Evolutionary conservation across 306 rosid genomes (phyloP).

Genomic region (Elaeagnus macrophylla): DNA sequence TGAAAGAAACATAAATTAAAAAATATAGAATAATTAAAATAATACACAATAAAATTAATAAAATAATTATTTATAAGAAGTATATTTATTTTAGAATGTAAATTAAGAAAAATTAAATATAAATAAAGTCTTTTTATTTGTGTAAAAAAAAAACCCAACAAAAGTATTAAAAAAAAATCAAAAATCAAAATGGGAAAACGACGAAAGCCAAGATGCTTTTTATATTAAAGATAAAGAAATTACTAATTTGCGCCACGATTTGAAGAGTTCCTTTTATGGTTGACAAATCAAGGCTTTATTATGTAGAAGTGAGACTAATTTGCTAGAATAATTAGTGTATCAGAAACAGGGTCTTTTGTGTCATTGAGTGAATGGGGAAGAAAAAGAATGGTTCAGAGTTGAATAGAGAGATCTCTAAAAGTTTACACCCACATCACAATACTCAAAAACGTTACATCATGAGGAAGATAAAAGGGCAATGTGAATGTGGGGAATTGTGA

Average conservation of each 20-base stretch:
- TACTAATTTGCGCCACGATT: constrained; percentile 18
- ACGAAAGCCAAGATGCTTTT: no score
- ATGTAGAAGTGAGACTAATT: constrained; percentile 13
- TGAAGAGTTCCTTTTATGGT: constrained; percentile 28
- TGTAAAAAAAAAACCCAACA: no score
- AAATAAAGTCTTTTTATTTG: no score
- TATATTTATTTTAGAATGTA: no score
- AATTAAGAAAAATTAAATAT: no score
- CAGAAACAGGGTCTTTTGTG: constrained; percentile 21
- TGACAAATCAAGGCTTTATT: constrained; percentile 21
- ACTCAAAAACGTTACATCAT: constrained; percentile 22
- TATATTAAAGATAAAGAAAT: constrained; percentile 10
- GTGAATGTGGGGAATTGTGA: constrained; percentile 32
- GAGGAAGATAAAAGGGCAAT: constrained; percentile 25
- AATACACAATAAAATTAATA: no score
- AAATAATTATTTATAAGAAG: no score
- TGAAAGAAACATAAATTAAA: no score
- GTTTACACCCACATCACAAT: constrained; percentile 28
- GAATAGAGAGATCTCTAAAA: constrained; percentile 28
- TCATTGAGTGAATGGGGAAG: constrained; percentile 28
- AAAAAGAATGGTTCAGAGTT: constrained; percentile 22
- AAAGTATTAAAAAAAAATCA: no score
- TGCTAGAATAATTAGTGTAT: constrained; percentile 16
- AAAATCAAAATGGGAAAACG: no score
- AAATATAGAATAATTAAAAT: no score